Percentiles rank a stretch among this genome's conserved stretches.
phyloP scores from a whole-genome alignment of 1,284 basidiomycete genomes.

The Microstroma glucosiphilum region DNA sequence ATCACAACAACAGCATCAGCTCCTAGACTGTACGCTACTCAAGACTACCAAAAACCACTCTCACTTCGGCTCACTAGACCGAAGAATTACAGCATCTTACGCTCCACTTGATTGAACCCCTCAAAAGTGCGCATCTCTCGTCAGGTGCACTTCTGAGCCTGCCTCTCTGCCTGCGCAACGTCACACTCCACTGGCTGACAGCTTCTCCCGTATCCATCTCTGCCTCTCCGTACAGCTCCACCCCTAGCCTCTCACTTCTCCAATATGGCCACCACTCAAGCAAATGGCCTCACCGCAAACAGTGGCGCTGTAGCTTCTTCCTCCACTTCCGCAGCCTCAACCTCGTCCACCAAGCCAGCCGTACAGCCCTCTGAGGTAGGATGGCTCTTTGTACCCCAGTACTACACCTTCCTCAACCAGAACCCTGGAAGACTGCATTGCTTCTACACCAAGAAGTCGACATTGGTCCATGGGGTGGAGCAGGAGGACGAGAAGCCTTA shows the following conservation, averaged over 20 bases:
- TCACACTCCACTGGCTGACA: background rate
- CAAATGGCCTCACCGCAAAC: slow-evolving; percentile 4
- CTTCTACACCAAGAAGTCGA: slow-evolving; percentile 97
- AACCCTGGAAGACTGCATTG: slow-evolving; percentile 91
- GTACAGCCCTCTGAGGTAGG: slow-evolving; percentile 48
- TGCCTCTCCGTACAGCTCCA: background rate
- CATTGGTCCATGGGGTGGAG: slow-evolving; percentile 76
- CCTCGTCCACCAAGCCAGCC: slow-evolving; percentile 15
- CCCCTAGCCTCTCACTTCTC: background rate
- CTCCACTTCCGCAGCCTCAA: slow-evolving; percentile 16
- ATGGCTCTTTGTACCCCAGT: slow-evolving; percentile 51
- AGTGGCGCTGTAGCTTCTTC: slow-evolving; percentile 7
- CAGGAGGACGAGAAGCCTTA: slow-evolving; percentile 66
- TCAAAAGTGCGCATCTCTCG: too few relatives aligned
- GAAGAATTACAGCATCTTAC: too few relatives aligned
- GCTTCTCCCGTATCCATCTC: background rate
- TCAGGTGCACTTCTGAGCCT: too few relatives aligned
- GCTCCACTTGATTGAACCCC: too few relatives aligned
- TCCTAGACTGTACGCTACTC: too few relatives aligned
- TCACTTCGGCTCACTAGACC: too few relatives aligned
- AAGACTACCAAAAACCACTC: too few relatives aligned
- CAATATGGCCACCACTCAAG: background rate
- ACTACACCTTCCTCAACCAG: slow-evolving; percentile 88
- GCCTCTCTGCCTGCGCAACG: background rate
- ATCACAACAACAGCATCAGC: too few relatives aligned